Percentiles rank a stretch among this genome's conserved stretches.
These are phyloP conservation scores for Chaetomium cochliodes DNA, from an alignment of 495 filamentous ascomycete genomes.

Conservation along the genomic window DNA sequence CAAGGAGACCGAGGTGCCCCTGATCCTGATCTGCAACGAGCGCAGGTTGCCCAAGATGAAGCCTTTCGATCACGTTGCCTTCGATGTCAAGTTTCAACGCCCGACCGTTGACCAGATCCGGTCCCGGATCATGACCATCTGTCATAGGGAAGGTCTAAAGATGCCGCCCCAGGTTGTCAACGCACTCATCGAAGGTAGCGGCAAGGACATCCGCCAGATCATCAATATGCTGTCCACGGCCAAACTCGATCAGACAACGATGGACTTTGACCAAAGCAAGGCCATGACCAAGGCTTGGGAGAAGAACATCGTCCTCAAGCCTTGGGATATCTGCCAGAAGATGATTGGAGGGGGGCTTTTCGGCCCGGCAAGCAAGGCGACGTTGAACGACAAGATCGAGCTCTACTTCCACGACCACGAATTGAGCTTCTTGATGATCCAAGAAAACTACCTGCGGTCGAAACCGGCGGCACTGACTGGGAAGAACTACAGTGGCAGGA, in stretches of 20 bases:
- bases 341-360: constrained; percentile 88
- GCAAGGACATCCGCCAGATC: constrained; percentile 94
- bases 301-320: constrained; percentile 92
- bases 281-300: constrained; percentile 97
- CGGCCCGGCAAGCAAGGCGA: constrained; percentile 71
- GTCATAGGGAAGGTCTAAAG: constrained; percentile 84
- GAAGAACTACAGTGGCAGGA: constrained; percentile 55
- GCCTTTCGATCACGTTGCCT: constrained; percentile 83
- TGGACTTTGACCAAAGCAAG: constrained; percentile 81
- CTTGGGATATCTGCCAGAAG: constrained; percentile 96
- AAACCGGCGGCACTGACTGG: constrained; percentile 62
- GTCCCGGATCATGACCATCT: constrained; percentile 89
- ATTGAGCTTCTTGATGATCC: constrained; percentile 93
- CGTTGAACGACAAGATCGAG: constrained; percentile 94
- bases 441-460: constrained; percentile 92
- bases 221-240: constrained; percentile 98
- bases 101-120: constrained; percentile 87
- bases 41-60: constrained; percentile 93
- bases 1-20: constrained; percentile 89
- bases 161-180: constrained; percentile 86
- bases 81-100: constrained; percentile 81
- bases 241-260: constrained; percentile 74
- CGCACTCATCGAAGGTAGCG: constrained; percentile 88
- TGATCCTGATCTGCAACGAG: constrained; percentile 98
- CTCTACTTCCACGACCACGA: constrained; percentile 99